Evolutionary conservation across 176 grass and related monocot species (phyloP).

Genomic region (Aegilops umbellulata): DNA sequence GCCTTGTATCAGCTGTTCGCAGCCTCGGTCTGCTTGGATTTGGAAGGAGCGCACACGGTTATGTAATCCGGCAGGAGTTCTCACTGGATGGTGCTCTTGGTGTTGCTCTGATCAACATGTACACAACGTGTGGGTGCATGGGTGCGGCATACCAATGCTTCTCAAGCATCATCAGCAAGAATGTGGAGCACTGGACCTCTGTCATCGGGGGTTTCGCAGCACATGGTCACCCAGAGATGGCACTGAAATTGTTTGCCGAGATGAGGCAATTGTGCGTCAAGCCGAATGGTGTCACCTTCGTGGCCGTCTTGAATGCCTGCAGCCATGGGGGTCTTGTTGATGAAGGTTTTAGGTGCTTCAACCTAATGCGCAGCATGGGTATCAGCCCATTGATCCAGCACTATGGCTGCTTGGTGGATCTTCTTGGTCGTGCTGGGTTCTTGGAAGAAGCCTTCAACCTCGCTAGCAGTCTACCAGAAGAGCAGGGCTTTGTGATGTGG

Average conservation of each 20-base stretch:
- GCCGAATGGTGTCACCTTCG: constrained; percentile 57
- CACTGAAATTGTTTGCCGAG: constrained; percentile 31
- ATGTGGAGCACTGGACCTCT: constrained; percentile 58
- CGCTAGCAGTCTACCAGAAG: constrained; percentile 29
- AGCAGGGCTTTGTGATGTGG: constrained; percentile 46
- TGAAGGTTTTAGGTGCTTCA: constrained; percentile 51
- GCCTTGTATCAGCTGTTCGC: constrained; percentile 19
- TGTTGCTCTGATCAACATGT: constrained; percentile 50
- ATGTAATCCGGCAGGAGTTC: constrained; percentile 18
- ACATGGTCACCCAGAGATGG: constrained; percentile 38
- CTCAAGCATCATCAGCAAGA: constrained; percentile 28
- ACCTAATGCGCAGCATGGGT: constrained; percentile 47
- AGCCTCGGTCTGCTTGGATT: constrained; percentile 31
- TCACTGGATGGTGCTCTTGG: constrained; percentile 40
- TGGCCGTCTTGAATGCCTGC: constrained; percentile 51
- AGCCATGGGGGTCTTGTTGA: constrained; percentile 55
- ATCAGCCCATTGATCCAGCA: constrained; percentile 45
- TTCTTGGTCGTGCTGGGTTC: constrained; percentile 44
- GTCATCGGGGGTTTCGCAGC: constrained; percentile 40
- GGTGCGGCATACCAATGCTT: constrained; percentile 38
- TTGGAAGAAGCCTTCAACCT: constrained; percentile 40
- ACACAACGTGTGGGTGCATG: constrained; percentile 51
- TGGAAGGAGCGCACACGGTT: constrained; percentile 38
- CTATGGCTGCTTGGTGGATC: constrained; percentile 59
- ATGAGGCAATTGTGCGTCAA: constrained; percentile 37